Base-by-base conservation (phyloP, 2,329 filamentous ascomycete genomes). In the Microascus cirrosus region DNA sequence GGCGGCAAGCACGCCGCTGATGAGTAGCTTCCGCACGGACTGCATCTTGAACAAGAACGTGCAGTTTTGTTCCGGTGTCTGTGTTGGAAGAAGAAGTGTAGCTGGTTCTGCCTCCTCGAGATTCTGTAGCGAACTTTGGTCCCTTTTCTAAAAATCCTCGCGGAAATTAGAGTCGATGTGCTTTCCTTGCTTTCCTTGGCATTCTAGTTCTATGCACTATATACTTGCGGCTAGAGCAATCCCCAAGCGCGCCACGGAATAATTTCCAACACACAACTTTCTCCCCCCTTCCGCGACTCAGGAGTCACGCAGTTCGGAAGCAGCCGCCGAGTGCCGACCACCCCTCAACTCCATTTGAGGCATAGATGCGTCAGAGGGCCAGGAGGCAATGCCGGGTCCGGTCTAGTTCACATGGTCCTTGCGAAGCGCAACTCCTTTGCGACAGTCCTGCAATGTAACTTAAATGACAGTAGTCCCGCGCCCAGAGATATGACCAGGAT, bases 1-100 rank as follows among this genome's bases (percentile, higher is more conserved):
- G 6, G 63, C 60, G 13, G 62, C 55, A 58, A 63, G 59, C 36
- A 65, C 54, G 52, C 66, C 61, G 51, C 57, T 60, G 50, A 67
- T 51, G 13, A 45, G 39, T n/a, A n/a, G 39, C 13, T 45, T 45
- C 39, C 39, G n/a, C 39, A 18, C n/a, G 39, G 18, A n/a, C 39
- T 8, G 15, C 15, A 18, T 45, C 12, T 39, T 12, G 11, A 18
- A 18, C n/a, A 7, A n/a, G 39, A 18, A 3, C n/a, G 6, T 8
- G 39, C 39, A n/a, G 39, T 45, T 2, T 7, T n/a, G 15, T 45
- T n/a, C n/a, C 13, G 39, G n/a, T 45, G 8, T 45, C 39, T 45
- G 39, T 45, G 18, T n/a, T n/a, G 39, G 13, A 45, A n/a, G 18
- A n/a, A 8, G 15, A 2, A n/a, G 11, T n/a, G 13, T 3, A n/a